phyloP scores from a whole-genome alignment of 495 filamentous ascomycete species.

The Aspergillus bertholletiae region DNA sequence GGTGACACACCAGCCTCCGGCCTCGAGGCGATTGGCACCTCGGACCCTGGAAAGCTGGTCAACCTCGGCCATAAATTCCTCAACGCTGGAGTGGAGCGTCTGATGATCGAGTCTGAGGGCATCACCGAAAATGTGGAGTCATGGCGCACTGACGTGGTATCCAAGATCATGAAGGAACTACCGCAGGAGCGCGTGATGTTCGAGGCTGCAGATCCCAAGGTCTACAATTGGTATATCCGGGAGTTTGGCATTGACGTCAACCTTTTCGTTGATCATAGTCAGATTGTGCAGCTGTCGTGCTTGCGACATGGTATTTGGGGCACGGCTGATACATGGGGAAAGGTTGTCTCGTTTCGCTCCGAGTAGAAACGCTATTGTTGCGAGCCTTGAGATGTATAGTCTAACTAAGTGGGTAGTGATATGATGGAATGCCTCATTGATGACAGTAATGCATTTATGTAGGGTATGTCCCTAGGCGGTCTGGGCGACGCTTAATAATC shows the following conservation, averaged over 20 bases:
- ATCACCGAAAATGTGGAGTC: constrained; percentile 57
- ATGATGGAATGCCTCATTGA: too few species aligned
- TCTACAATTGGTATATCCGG: constrained; percentile 58
- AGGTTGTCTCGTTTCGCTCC: constrained; percentile 49
- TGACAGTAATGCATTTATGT: too few species aligned
- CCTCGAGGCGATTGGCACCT: constrained; percentile 48
- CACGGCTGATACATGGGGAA: constrained; percentile 55
- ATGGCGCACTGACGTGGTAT: constrained; percentile 57
- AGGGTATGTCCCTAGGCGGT: too few species aligned
- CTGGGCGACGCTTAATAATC: too few species aligned
- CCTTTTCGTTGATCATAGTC: constrained; percentile 57
- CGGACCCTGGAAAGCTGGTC: constrained; percentile 49
- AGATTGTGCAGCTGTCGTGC: constrained; percentile 56
- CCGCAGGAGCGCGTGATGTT: constrained; percentile 58
- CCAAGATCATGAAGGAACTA: constrained; percentile 50
- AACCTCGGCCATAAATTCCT: constrained; percentile 50
- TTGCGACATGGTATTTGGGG: constrained; percentile 56
- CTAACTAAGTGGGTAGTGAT: too few species aligned
- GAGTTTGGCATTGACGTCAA: constrained; percentile 61
- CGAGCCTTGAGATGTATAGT: too few species aligned
- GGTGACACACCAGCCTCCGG: constrained; percentile 50
- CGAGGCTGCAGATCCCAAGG: constrained; percentile 56
- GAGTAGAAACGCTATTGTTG: too few species aligned
- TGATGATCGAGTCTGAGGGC: constrained; percentile 62
- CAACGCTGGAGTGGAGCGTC: constrained; percentile 51